These are phyloP conservation scores for Phialocephala sp. DNA, from an alignment of 2,329 filamentous ascomycete species.

Conservation along the genomic window DNA sequence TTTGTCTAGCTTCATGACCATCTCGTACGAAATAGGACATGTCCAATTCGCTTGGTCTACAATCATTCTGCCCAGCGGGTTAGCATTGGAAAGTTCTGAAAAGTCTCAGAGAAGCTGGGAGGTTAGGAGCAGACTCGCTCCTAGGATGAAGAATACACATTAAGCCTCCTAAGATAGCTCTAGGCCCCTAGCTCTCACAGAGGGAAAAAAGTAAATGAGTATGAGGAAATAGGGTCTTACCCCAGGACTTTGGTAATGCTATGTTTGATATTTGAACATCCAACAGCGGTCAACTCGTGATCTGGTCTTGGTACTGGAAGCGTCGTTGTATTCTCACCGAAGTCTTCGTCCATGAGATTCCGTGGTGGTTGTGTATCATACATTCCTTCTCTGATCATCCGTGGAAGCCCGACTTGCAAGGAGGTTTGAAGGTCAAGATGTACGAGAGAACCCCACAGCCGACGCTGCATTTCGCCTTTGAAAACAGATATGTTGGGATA, in stretches of 20 bases:
- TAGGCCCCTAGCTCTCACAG: too few species aligned
- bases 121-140: too few species aligned
- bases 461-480: slow-evolving; percentile 66
- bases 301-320: slow-evolving; percentile 61
- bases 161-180: too few species aligned
- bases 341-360: slow-evolving; percentile 70
- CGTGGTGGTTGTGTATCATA: slow-evolving; percentile 65
- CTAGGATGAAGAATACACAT: too few species aligned
- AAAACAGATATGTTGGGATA: slow-evolving; percentile 54
- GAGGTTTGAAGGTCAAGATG: slow-evolving; percentile 68
- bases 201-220: too few species aligned
- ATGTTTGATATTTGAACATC: slow-evolving; percentile 58
- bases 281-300: slow-evolving; percentile 61
- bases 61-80: slow-evolving; percentile 46
- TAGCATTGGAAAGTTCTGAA: too few species aligned
- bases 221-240: too few species aligned
- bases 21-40: slow-evolving; percentile 52
- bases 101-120: too few species aligned
- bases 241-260: slow-evolving; percentile 54
- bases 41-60: slow-evolving; percentile 57
- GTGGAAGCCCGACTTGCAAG: slow-evolving; percentile 71
- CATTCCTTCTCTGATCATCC: slow-evolving; percentile 67
- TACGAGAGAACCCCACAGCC: slow-evolving; percentile 58
- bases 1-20: slow-evolving; percentile 56
- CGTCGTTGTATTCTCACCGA: slow-evolving; percentile 58